A percentile compares a stretch with the other conserved stretches of the same genome.
Conservation (phyloP, 805 yeast species). For the Candida silvatica region DNA sequence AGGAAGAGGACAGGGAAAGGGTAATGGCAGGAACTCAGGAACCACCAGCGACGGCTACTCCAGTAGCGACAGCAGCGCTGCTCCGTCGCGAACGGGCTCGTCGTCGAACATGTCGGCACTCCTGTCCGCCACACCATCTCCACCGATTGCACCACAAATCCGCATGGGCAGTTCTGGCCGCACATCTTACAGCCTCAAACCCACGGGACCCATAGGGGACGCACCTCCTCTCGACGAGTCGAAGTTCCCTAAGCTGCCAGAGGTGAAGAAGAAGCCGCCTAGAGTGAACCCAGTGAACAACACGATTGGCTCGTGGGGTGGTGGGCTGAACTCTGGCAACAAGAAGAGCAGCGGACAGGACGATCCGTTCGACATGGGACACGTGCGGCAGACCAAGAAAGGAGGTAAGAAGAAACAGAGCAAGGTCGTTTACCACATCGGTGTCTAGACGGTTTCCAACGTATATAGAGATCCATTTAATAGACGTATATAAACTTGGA, state of each 20-base stretch:
- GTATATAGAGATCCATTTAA: background rate
- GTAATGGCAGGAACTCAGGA: background rate
- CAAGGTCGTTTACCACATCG: constrained; percentile 43
- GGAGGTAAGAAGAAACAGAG: constrained; percentile 39
- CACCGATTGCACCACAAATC: too few species aligned
- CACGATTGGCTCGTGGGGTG: constrained; percentile 27
- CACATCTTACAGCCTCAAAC: background rate
- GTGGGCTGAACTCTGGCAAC: background rate
- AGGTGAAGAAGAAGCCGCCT: constrained; percentile 35
- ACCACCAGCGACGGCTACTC: background rate
- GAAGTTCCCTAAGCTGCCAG: constrained; percentile 29
- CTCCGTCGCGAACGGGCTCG: background rate
- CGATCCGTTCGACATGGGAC: constrained; percentile 14
- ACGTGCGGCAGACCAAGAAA: constrained; percentile 10
- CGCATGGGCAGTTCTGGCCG: background rate
- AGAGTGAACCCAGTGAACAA: constrained; percentile 43
- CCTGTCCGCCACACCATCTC: too few species aligned
- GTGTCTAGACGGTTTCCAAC: too few species aligned
- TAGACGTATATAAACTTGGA: background rate
- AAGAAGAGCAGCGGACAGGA: constrained; percentile 3
- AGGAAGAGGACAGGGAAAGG: background rate
- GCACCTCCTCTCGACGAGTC: constrained; percentile 9
- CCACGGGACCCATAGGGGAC: background rate
- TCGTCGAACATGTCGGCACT: background rate
- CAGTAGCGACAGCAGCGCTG: background rate